Evolutionary conservation across 495 filamentous ascomycete species (phyloP).

Genomic region (Beverwykella pulmonaria): DNA sequence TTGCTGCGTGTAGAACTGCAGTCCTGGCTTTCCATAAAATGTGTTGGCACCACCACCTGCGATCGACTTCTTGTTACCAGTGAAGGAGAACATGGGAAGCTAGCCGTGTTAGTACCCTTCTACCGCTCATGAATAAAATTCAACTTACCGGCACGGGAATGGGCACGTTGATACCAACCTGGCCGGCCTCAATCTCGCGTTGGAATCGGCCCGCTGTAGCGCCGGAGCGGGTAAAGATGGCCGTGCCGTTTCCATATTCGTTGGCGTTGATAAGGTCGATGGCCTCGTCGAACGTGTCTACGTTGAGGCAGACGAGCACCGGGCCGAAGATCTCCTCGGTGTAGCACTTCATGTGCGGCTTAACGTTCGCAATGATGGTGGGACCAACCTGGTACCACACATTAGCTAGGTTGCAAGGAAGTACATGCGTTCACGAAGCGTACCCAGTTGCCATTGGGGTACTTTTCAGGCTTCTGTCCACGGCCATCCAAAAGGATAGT

Average conservation of each 20-base stretch:
- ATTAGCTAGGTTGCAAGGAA: slow-evolving; percentile 11
- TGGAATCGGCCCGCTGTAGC: slow-evolving; percentile 65
- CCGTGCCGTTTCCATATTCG: slow-evolving; percentile 71
- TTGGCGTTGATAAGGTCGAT: slow-evolving; percentile 68
- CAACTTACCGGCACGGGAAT: slow-evolving; percentile 69
- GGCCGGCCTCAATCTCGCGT: slow-evolving; percentile 75
- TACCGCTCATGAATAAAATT: background rate
- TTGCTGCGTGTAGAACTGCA: slow-evolving; percentile 93
- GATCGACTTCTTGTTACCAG: slow-evolving; percentile 95
- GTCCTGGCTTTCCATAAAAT: slow-evolving; percentile 90
- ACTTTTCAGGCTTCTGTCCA: slow-evolving; percentile 83
- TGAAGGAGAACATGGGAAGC: slow-evolving; percentile 89
- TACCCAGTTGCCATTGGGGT: slow-evolving; percentile 96
- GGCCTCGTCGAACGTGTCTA: slow-evolving; percentile 79
- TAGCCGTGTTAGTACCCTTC: background rate
- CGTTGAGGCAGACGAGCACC: slow-evolving; percentile 83
- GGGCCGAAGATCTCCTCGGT: slow-evolving; percentile 96
- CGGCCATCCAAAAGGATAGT: slow-evolving; percentile 93
- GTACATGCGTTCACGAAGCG: slow-evolving; percentile 39
- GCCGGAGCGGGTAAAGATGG: slow-evolving; percentile 68
- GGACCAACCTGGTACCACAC: slow-evolving; percentile 64
- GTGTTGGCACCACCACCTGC: slow-evolving; percentile 92
- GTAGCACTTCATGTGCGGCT: slow-evolving; percentile 91
- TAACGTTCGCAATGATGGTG: slow-evolving; percentile 94
- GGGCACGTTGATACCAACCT: slow-evolving; percentile 74